These are phyloP conservation scores for Arabis hirsuta DNA, from an alignment of 345 rosid genomes.

Conservation along the genomic window DNA sequence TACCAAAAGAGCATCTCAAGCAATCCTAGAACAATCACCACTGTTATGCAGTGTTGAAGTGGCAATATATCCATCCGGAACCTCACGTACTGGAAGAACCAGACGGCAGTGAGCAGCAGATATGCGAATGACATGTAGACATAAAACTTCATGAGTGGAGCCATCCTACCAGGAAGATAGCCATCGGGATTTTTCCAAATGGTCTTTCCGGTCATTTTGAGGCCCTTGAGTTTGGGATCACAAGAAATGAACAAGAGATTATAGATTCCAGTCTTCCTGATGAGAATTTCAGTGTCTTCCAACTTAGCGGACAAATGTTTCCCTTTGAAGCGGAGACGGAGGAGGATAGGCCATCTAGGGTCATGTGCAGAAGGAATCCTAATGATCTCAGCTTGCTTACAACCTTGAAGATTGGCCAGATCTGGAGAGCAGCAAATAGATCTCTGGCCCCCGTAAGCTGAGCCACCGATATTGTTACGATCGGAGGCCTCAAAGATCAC, in stretches of 20 bases:
- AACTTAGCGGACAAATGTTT: slow-evolving; percentile 50
- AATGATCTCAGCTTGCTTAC: slow-evolving; percentile 92
- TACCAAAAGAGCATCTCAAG: slow-evolving; percentile 96
- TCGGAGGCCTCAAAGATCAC: slow-evolving; percentile 94
- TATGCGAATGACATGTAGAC: slow-evolving; percentile 75
- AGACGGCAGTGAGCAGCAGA: slow-evolving; percentile 63
- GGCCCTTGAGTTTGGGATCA: slow-evolving; percentile 82
- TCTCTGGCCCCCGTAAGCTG: slow-evolving; percentile 98
- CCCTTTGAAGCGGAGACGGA: slow-evolving; percentile 65
- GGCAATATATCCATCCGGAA: slow-evolving; percentile 85
- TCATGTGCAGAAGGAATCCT: slow-evolving; percentile 80
- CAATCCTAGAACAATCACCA: slow-evolving; percentile 74
- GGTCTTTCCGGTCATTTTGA: slow-evolving; percentile 86
- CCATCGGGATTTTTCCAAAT: slow-evolving; percentile 94
- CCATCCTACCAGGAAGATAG: slow-evolving; percentile 96
- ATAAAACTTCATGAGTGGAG: slow-evolving; percentile 86
- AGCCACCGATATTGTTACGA: slow-evolving; percentile 93
- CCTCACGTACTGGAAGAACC: slow-evolving; percentile 84
- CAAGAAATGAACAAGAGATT: slow-evolving; percentile 86
- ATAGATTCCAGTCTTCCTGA: slow-evolving; percentile 85
- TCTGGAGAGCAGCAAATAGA: slow-evolving; percentile 96
- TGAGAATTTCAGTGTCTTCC: slow-evolving; percentile 52
- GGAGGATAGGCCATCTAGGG: slow-evolving; percentile 73
- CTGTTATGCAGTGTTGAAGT: slow-evolving; percentile 89
- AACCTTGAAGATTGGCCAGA: slow-evolving; percentile 94